These are phyloP conservation scores for Phytophthora macrochlamydospora DNA, from an alignment of 352 stramenopile species.

Conservation along the genomic window DNA sequence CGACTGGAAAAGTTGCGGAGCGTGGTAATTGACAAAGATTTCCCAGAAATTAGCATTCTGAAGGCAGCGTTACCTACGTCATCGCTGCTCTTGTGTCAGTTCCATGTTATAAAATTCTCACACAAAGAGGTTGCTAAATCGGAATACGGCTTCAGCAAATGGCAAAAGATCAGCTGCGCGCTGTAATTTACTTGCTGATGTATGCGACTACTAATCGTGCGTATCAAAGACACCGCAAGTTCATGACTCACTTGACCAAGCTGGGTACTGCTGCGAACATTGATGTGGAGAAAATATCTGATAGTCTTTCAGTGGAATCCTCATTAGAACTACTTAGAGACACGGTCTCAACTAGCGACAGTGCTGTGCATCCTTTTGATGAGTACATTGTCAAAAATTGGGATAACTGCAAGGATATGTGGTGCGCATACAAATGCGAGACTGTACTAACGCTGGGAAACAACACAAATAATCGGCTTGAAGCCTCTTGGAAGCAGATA, in stretches of 20 bases:
- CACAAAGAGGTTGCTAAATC: slow-evolving; percentile 14
- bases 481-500: slow-evolving; percentile 32
- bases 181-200: slow-evolving; percentile 9
- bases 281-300: too few relatives aligned
- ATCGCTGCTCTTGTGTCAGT: slow-evolving; percentile 29
- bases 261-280: not conserved
- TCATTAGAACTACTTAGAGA: too few relatives aligned
- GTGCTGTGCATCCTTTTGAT: slow-evolving; percentile 14
- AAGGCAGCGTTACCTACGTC: slow-evolving; percentile 13
- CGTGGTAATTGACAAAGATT: slow-evolving; percentile 39
- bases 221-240: slow-evolving; percentile 9
- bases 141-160: slow-evolving; percentile 15
- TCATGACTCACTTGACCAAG: slow-evolving; percentile 8
- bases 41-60: slow-evolving; percentile 22
- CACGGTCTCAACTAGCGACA: too few relatives aligned
- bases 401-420: slow-evolving; percentile 15
- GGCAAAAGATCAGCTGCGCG: slow-evolving; percentile 23
- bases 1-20: slow-evolving; percentile 12
- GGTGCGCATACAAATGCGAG: slow-evolving; percentile 18
- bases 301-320: too few relatives aligned
- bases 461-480: slow-evolving; percentile 37
- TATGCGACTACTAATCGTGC: slow-evolving; percentile 17
- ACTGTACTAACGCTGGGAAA: slow-evolving; percentile 24
- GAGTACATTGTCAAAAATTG: slow-evolving; percentile 33
- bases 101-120: slow-evolving; percentile 31